Conservation (phyloP, 352 stramenopile species). For the Phytophthora fragariaefolia region DNA sequence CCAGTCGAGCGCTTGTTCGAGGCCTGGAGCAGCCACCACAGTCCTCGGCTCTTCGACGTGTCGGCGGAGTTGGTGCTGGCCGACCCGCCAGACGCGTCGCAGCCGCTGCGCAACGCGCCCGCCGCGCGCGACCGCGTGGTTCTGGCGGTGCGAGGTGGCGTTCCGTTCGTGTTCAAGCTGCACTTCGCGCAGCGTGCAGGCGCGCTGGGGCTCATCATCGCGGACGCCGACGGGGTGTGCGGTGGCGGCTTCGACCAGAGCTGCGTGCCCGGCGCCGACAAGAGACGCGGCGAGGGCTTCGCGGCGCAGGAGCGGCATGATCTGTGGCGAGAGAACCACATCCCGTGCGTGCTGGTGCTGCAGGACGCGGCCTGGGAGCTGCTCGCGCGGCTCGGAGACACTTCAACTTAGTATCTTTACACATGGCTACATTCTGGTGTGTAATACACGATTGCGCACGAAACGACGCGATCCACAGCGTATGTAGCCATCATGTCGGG, state of each 20-base stretch:
- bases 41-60: constrained; percentile 68
- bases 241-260: constrained; percentile 63
- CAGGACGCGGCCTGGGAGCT: constrained; percentile 44
- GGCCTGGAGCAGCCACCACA: constrained; percentile 75
- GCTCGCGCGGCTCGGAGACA: constrained; percentile 24
- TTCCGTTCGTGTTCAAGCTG: constrained; percentile 77
- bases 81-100: constrained; percentile 63
- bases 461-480: constrained; percentile 35
- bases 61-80: constrained; percentile 70
- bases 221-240: constrained; percentile 56
- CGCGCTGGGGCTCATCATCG: constrained; percentile 70
- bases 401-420: not conserved
- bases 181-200: constrained; percentile 68
- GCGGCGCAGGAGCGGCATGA: constrained; percentile 53
- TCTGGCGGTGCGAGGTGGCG: constrained; percentile 53
- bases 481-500: constrained; percentile 3
- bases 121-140: constrained; percentile 65
- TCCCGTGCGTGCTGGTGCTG: constrained; percentile 65
- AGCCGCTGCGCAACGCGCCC: constrained; percentile 55
- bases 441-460: constrained; percentile 7
- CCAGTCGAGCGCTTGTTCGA: constrained; percentile 43
- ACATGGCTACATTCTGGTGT: constrained; percentile 11
- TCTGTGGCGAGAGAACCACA: constrained; percentile 62
- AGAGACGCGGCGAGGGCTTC: constrained; percentile 62
- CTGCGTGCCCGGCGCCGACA: constrained; percentile 68